These are phyloP conservation scores for Vicia faba DNA, from an alignment of 306 rosid genomes.

Conservation along the genomic window DNA sequence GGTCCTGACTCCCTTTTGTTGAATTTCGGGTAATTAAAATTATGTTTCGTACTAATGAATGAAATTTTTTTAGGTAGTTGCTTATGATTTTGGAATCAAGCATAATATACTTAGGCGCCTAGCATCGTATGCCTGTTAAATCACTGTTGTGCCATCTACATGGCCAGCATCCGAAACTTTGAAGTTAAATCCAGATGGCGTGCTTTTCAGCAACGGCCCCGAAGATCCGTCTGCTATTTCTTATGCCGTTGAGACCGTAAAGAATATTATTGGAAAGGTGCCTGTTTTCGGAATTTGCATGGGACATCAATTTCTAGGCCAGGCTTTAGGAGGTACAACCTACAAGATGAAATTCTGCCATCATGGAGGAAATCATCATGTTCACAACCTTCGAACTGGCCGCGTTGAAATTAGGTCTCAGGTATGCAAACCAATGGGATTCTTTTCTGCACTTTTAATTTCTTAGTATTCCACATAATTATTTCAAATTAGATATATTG, in stretches of 20 bases:
- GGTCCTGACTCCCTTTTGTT: background rate
- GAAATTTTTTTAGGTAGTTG: slow-evolving; percentile 72
- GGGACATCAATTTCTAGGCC: slow-evolving; percentile 98
- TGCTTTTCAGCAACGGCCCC: slow-evolving; percentile 94
- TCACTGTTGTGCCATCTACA: slow-evolving; percentile 87
- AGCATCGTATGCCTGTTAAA: slow-evolving; percentile 84
- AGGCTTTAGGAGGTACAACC: slow-evolving; percentile 93
- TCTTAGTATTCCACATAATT: background rate
- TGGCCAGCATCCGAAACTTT: slow-evolving; percentile 88
- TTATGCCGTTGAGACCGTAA: slow-evolving; percentile 88
- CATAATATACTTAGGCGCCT: slow-evolving; percentile 88
- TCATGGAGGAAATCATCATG: slow-evolving; percentile 99
- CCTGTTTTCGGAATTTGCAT: slow-evolving; percentile 98
- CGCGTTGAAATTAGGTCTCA: slow-evolving; percentile 91
- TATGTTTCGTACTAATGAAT: slow-evolving; percentile 21
- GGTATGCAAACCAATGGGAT: slow-evolving; percentile 46
- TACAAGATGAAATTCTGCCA: slow-evolving; percentile 97
- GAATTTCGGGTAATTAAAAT: slow-evolving; percentile 18
- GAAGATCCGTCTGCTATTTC: slow-evolving; percentile 98
- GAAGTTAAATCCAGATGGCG: slow-evolving; percentile 83
- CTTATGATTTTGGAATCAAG: slow-evolving; percentile 96
- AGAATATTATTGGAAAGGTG: slow-evolving; percentile 77
- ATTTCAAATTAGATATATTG: background rate
- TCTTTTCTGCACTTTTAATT: slow-evolving; percentile 8
- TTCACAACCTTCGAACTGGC: slow-evolving; percentile 70